Conservation (phyloP, 2,329 filamentous ascomycete genomes). For the Ascochyta viciae-villosae region DNA sequence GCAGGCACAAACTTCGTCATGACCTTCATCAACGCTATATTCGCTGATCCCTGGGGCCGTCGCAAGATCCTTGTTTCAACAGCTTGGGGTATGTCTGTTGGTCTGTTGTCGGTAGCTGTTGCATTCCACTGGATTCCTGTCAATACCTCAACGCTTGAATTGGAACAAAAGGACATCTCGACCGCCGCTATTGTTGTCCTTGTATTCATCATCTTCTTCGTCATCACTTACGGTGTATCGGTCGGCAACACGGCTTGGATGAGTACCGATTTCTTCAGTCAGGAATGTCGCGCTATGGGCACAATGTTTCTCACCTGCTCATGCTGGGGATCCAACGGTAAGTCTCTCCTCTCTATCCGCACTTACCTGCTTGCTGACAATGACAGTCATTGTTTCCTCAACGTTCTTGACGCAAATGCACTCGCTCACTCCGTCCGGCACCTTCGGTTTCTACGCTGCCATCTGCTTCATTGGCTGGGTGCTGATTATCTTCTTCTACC, state of each 20-base stretch:
- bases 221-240: slow-evolving; percentile 54
- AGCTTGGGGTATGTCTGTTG: slow-evolving; percentile 55
- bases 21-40: slow-evolving; percentile 56
- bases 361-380: not conserved
- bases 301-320: slow-evolving; percentile 59
- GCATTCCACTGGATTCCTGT: slow-evolving; percentile 58
- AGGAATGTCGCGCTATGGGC: slow-evolving; percentile 58
- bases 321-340: slow-evolving; percentile 38
- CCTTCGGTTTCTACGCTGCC: slow-evolving; percentile 61
- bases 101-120: slow-evolving; percentile 53
- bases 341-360: not conserved
- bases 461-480: slow-evolving; percentile 59
- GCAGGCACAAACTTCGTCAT: slow-evolving; percentile 59
- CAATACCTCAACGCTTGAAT: slow-evolving; percentile 50
- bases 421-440: slow-evolving; percentile 57
- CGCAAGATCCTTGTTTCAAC: slow-evolving; percentile 55
- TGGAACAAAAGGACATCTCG: slow-evolving; percentile 44
- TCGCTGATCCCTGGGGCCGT: slow-evolving; percentile 57
- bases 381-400: slow-evolving; percentile 55
- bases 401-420: slow-evolving; percentile 61
- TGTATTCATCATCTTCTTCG: slow-evolving; percentile 52
- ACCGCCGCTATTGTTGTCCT: slow-evolving; percentile 50
- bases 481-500: slow-evolving; percentile 59
- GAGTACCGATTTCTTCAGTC: slow-evolving; percentile 55
- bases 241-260: slow-evolving; percentile 59